phyloP scores from a whole-genome alignment of 345 rosid genomes.

The Pelargonium nanum region DNA sequence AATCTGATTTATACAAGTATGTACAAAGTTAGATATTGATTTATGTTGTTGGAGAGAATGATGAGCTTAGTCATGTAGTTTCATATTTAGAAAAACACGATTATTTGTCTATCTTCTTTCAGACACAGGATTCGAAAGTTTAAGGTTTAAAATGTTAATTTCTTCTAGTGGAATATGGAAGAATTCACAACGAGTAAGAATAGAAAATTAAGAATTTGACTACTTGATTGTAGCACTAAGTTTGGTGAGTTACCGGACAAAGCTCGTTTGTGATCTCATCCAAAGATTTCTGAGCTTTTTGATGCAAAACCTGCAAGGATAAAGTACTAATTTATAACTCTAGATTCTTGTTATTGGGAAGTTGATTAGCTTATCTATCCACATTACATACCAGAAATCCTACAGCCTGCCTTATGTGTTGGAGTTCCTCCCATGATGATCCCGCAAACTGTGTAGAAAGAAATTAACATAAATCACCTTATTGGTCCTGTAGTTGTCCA shows the following conservation, averaged over 20 bases:
- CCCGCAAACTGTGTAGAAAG: conserved; percentile 27
- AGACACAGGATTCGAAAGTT: too few relatives aligned
- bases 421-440: conserved; percentile 53
- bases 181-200: too few relatives aligned
- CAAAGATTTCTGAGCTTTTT: conserved; percentile 42
- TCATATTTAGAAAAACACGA: too few relatives aligned
- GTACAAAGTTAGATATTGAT: too few relatives aligned
- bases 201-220: too few relatives aligned
- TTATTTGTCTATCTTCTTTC: too few relatives aligned
- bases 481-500: neutral
- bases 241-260: conserved; percentile 36
- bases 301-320: conserved; percentile 41
- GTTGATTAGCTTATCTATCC: conserved; percentile 3
- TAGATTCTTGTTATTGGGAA: neutral
- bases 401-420: conserved; percentile 56
- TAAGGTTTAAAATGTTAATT: too few relatives aligned
- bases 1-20: neutral
- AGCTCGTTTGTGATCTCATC: conserved; percentile 40
- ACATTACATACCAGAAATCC: conserved; percentile 48
- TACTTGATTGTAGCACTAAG: neutral
- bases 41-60: too few relatives aligned
- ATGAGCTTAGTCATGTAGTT: too few relatives aligned
- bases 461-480: neutral
- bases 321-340: conserved; percentile 2
- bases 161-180: too few relatives aligned